Evolutionary conservation across 345 rosid species (phyloP), one percentile per base, ranked within the genome.

Genomic region (Aegle marmelos): DNA sequence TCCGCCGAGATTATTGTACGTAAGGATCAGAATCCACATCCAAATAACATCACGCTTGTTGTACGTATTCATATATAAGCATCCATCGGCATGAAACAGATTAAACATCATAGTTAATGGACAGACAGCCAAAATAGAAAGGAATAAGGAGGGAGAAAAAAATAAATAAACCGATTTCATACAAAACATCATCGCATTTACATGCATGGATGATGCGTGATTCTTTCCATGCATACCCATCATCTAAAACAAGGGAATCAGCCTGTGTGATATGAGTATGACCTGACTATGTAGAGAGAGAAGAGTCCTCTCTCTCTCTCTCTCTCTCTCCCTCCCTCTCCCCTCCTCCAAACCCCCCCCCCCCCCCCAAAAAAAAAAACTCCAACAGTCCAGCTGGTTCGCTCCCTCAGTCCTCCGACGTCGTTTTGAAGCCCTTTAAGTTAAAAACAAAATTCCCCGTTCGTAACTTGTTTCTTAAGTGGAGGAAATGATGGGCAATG

Each of bases 401-500:
- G 5, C 50, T 45, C 17, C 1, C 16, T 45, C 50, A 16, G 11
- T 53, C 54, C 56, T 37, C 65, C 54, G 30, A 21, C 66, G 76
- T 57, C 14, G 30, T 45, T 45, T 6, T 11, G 30, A 21, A 0
- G 21, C 71, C 71, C 21, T 5, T 9, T 0, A 4, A 16, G 7
- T 50, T 16, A 68, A 37, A n/a, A 22, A 21, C 1, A 34, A 30
- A 31, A 48, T 0, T 3, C 22, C 58, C 25, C 19, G 19, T 19
- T 41, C 3, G 48, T 11, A 0, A 6, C n/a, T 61, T 2, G 9
- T 45, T 72, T 72, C 8, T 36, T 1, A 6, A 75, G 36, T 27
- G 22, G n/a, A 50, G 60, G 21, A 62, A 59, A 11, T 16, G 6
- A 2, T 1, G 2, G 6, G 89, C 88, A 90, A 80, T 88, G 27